Conservation (phyloP, 2,329 filamentous ascomycete species). For the Fusarium guadeloupense region DNA sequence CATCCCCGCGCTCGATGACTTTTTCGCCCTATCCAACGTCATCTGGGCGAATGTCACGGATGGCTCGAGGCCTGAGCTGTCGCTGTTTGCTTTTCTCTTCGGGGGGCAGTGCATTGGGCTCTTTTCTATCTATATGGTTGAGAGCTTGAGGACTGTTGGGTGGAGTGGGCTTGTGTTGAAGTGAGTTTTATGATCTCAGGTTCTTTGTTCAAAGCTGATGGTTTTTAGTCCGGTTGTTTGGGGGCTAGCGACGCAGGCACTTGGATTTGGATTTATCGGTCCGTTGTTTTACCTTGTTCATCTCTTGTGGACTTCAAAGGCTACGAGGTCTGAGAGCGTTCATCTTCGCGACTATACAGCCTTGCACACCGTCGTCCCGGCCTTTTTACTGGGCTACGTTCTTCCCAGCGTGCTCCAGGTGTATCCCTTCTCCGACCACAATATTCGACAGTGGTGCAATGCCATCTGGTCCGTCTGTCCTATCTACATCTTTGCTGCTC, state of each 20-base stretch:
- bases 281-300: conserved; percentile 37
- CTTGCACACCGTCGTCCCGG: conserved; percentile 31
- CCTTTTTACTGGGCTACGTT: conserved; percentile 37
- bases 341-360: conserved; percentile 30
- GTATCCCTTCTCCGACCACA: conserved; percentile 31
- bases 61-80: conserved; percentile 35
- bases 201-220: not conserved
- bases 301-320: conserved; percentile 29
- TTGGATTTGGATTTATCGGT: conserved; percentile 38
- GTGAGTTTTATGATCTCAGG: conserved; percentile 20
- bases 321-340: conserved; percentile 10
- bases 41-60: conserved; percentile 39
- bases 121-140: conserved; percentile 35
- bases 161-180: conserved; percentile 30
- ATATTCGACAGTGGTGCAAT: conserved; percentile 37
- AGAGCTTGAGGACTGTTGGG: conserved; percentile 24
- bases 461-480: conserved; percentile 38
- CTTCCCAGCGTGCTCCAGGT: conserved; percentile 27
- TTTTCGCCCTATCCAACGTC: conserved; percentile 30
- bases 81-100: conserved; percentile 37
- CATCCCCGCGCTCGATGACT: conserved; percentile 25
- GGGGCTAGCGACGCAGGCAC: conserved; percentile 31
- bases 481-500: conserved; percentile 22
- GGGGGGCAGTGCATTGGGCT: conserved; percentile 31
- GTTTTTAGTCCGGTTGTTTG: conserved; percentile 36